Percentiles rank a stretch among this genome's conserved stretches.
These are phyloP conservation scores for Pseudofabraea citricarpa DNA, from an alignment of 2,329 filamentous ascomycete genomes.

Conservation along the genomic window DNA sequence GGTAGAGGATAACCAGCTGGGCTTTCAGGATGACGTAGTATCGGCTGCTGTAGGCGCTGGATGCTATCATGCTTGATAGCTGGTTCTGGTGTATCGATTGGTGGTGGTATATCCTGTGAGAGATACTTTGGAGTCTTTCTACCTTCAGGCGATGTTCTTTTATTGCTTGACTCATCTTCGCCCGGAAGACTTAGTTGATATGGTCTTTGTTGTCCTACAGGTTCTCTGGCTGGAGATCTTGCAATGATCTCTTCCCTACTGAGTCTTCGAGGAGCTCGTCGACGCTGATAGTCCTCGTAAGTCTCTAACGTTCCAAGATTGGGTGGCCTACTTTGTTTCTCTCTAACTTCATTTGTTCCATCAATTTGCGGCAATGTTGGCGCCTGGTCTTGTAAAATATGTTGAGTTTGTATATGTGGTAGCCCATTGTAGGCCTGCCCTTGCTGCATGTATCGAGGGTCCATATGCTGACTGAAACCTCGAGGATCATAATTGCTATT, in stretches of 20 bases:
- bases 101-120: background rate
- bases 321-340: background rate
- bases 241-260: constrained; percentile 24
- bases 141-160: constrained; percentile 5
- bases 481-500: constrained; percentile 23
- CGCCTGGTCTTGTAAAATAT: constrained; percentile 2
- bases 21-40: constrained; percentile 18
- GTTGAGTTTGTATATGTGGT: constrained; percentile 1
- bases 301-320: constrained; percentile 4
- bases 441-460: constrained; percentile 5
- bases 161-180: constrained; percentile 3
- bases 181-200: constrained; percentile 25
- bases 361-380: background rate
- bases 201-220: constrained; percentile 24
- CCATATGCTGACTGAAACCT: constrained; percentile 15
- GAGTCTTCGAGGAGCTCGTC: constrained; percentile 7
- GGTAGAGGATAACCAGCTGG: constrained; percentile 21
- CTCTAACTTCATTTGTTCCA: background rate
- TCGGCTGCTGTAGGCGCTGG: constrained; percentile 15
- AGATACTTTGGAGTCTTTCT: constrained; percentile 8
- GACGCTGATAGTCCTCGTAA: constrained; percentile 5
- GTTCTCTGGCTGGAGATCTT: constrained; percentile 21
- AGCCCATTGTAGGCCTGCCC: background rate
- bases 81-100: background rate
- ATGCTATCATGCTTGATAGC: constrained; percentile 7